Base-by-base conservation (phyloP, 768 basidiomycete genomes). In the Exsudoporus frostii region DNA sequence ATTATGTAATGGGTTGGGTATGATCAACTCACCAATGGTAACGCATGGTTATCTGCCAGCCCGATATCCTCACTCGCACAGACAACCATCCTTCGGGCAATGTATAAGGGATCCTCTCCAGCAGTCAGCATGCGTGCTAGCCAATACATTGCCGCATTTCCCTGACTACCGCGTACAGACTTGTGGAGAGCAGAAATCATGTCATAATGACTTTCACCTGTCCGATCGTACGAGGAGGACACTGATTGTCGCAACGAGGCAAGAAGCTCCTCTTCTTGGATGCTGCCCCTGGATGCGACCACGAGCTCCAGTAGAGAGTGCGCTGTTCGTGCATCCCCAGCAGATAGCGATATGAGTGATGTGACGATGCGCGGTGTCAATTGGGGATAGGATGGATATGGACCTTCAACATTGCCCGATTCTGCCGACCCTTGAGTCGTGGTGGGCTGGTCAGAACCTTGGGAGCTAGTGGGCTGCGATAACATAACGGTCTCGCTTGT, bases 11-110 rank as follows among this genome's bases (percentile, higher is more conserved):
- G 43, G 3, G 14, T 24, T 11, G 4, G 13, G 24, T 17, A 25
- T 29, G 22, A 51, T 48, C 43, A 34, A 47, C 81, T 52, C 53
- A 85, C 89, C 57, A 92, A 70, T 9, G 88, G 86, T 10, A 94
- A 74, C 0, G 88, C 89, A n/a, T 83, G 78, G 37, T 76, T 77
- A 68, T 93, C 88, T 25, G 90, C 90, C 7, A 91, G 71, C 0
- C 92, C 91, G 37, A 94, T 80, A 64, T 94, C 92, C 67, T 94
- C 92, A 57, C 88, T 89, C 3, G 92, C 90, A 59, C 88, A 84
- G 7, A 91, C 87, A 5, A 88, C 75, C 75, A 90, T 80, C 49
- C 89, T 76, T 33, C 89, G 75, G 7, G 83, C 85, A 53, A 92
- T 79, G 60, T 81, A 93, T 43, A 90, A 60, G 4, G 91, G 88